Percentiles rank a stretch among this genome's conserved stretches.
Evolutionary conservation across 139 green algal species (phyloP).

Genomic region (Asterochloris sp.): DNA sequence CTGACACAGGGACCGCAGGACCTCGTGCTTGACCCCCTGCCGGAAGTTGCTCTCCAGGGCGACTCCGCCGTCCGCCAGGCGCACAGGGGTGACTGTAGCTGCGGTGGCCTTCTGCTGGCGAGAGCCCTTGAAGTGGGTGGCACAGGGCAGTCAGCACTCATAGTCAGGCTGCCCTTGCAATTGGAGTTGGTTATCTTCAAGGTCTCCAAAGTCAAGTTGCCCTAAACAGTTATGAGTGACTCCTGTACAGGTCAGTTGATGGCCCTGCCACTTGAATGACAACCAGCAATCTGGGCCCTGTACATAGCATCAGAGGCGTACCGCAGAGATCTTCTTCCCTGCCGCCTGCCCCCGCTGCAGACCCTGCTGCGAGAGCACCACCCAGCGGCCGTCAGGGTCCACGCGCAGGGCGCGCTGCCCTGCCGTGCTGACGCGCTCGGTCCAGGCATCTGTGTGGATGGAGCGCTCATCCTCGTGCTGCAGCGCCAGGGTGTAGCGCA

Average conservation of each 20-base stretch:
- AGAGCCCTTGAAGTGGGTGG: no score
- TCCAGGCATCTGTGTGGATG: constrained; percentile 25
- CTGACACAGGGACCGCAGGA: constrained; percentile 65
- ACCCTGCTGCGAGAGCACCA: not conserved
- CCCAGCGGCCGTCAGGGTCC: constrained; percentile 7
- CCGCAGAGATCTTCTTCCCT: constrained; percentile 17
- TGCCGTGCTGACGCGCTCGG: constrained; percentile 12
- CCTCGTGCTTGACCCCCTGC: constrained; percentile 47
- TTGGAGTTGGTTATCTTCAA: no score
- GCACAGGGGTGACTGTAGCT: constrained; percentile 13
- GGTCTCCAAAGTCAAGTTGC: no score
- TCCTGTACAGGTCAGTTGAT: no score
- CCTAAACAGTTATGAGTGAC: no score
- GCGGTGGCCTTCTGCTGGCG: not conserved
- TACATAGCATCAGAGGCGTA: not conserved
- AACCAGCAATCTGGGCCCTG: no score
- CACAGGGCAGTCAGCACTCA: no score
- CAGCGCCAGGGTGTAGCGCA: constrained; percentile 21
- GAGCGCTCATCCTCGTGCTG: constrained; percentile 21
- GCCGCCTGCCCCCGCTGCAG: constrained; percentile 2
- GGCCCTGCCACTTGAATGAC: no score
- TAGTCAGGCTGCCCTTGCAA: no score
- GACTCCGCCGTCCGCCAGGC: constrained; percentile 28
- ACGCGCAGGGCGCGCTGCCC: constrained; percentile 41
- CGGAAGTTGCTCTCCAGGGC: constrained; percentile 54